Evolutionary conservation across 2,329 filamentous ascomycete genomes (phyloP), one percentile per base, ranked within the genome.

Genomic region (Xylaria digitata): DNA sequence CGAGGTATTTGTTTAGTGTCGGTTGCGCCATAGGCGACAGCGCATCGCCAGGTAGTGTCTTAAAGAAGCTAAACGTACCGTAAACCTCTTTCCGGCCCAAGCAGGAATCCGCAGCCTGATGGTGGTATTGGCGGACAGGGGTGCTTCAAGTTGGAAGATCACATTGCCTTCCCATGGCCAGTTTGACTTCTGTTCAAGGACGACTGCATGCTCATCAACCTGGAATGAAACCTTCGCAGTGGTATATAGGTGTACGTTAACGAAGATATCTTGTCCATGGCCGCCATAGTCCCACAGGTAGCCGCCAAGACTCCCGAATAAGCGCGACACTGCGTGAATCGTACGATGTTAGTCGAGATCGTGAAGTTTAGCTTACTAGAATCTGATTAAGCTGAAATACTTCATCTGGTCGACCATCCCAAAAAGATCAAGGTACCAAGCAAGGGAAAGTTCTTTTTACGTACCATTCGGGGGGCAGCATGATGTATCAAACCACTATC

Each of bases 151-250:
- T 0, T 73, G 64, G 69, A 89, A 87, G 5, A 77, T 70, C 4
- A 89, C 77, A 3, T 81, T 80, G 11, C 85, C 86, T 4, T 85
- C 78, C 84, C 84, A 88, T 1, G 88, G 87, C 84, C 85, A 89
- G 66, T 86, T 78, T 0, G 84, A 84, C 60, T 78, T 80, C 68
- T 88, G 85, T 57, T 79, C 78, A 0, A 89, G 75, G 2, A 72
- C 71, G 13, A 87, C 72, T 0, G 74, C 61, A 4, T 77, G 59
- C 0, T 73, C 77, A 1, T 75, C 75, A 2, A 79, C 74, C 1
- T 78, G 68, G 62, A 86, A 81, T 5, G 70, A 74, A 13, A 86
- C 71, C 57, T 76, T 81, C 1, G 84, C 84, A 1, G 82, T 80
- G 0, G 83, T 82, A 69, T 87, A 89, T n/a, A 89, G 74, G 67